These are phyloP conservation scores for Phyllostachys edulis DNA, from an alignment of 176 grass and related monocot genomes.

Conservation along the genomic window DNA sequence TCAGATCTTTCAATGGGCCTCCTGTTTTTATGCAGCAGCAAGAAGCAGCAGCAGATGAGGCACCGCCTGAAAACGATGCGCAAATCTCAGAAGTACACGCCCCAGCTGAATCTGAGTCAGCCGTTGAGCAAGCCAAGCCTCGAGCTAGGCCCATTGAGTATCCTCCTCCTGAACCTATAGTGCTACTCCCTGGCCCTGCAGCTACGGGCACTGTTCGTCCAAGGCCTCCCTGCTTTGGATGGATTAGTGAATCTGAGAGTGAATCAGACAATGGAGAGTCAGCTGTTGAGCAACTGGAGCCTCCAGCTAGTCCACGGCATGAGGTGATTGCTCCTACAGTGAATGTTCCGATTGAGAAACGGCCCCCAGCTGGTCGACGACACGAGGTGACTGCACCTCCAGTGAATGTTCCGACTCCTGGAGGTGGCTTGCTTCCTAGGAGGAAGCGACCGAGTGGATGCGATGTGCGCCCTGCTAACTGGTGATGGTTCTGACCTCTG, in stretches of 20 bases:
- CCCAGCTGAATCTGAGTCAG: neutral
- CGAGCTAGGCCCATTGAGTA: neutral
- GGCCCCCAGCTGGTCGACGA: no score
- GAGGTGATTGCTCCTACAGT: neutral
- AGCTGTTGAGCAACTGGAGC: neutral
- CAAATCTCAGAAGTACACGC: neutral
- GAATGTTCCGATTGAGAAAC: no score
- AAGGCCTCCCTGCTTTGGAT: constrained; percentile 29
- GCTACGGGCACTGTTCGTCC: neutral
- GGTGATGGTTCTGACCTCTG: neutral
- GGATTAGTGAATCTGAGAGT: constrained; percentile 13
- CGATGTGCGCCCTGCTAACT: neutral
- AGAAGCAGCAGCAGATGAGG: neutral
- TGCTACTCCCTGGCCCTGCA: neutral
- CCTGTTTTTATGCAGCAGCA: neutral
- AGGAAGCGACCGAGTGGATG: constrained; percentile 29
- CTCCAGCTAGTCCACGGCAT: neutral
- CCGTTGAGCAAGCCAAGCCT: neutral
- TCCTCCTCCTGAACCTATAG: neutral
- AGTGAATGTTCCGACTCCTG: neutral
- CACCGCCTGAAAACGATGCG: neutral
- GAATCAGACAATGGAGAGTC: neutral
- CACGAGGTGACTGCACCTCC: no score
- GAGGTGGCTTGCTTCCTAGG: neutral
- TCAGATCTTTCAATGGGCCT: neutral